Conservation (phyloP, 78 protist species). For the Thecamonas trahens region DNA sequence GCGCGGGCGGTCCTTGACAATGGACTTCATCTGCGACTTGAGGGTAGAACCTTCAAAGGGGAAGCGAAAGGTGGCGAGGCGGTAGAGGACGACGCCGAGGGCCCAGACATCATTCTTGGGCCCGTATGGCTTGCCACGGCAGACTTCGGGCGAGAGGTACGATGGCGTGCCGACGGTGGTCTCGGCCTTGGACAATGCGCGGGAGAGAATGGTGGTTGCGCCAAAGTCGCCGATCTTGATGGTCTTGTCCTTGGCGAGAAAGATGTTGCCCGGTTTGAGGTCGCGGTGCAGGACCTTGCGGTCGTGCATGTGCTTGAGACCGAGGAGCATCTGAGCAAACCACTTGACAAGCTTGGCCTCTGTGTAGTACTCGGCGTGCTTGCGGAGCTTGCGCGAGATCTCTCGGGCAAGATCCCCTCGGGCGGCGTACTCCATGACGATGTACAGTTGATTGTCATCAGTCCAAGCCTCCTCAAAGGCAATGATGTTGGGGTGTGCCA, state of each 20-base stretch:
- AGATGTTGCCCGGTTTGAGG: slow-evolving; percentile 75
- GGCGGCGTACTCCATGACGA: slow-evolving; percentile 61
- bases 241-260: slow-evolving; percentile 21
- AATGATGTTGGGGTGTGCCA: slow-evolving; percentile 44
- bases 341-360: slow-evolving; percentile 23
- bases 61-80: slow-evolving; percentile 24
- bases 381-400: too few species aligned
- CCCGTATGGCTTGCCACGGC: slow-evolving; percentile 41
- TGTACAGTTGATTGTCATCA: slow-evolving; percentile 17
- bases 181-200: background rate
- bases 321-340: slow-evolving; percentile 56
- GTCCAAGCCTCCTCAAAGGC: slow-evolving; percentile 30
- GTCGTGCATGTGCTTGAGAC: slow-evolving; percentile 53
- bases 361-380: too few species aligned
- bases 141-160: slow-evolving; percentile 68
- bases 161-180: slow-evolving; percentile 55
- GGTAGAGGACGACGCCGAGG: slow-evolving; percentile 57
- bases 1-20: slow-evolving; percentile 5
- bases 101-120: slow-evolving; percentile 70
- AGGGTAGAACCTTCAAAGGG: slow-evolving; percentile 36
- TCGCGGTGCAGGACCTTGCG: slow-evolving; percentile 64
- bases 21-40: slow-evolving; percentile 15
- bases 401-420: too few species aligned
- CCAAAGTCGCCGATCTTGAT: slow-evolving; percentile 76
- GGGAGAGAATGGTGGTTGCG: slow-evolving; percentile 1